Percentiles rank a stretch among this genome's conserved stretches.
Conservation (phyloP, 148 eudicot species). For the Diospyros lotus region DNA sequence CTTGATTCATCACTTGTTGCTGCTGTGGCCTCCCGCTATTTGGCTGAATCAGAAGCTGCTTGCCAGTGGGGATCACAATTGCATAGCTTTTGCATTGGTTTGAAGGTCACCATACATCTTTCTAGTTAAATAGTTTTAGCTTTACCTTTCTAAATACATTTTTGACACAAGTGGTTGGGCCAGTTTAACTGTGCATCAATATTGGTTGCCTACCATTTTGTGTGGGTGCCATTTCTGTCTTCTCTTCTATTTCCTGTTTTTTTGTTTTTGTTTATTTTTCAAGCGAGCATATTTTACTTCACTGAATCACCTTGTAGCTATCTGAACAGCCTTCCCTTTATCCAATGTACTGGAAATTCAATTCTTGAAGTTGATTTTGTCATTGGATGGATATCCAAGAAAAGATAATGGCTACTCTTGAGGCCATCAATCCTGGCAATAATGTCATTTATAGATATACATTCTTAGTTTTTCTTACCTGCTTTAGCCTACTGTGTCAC, state of each 20-base stretch:
- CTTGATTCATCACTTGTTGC: slow-evolving; percentile 96
- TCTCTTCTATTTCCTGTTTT: no score
- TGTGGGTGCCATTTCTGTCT: no score
- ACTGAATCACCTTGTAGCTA: no score
- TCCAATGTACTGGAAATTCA: no score
- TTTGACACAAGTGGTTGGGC: not conserved
- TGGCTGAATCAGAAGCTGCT: slow-evolving; percentile 63
- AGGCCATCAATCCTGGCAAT: not conserved
- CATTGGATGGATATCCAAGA: not conserved
- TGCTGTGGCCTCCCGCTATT: slow-evolving; percentile 81
- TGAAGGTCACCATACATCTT: slow-evolving; percentile 48
- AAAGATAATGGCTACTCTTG: not conserved
- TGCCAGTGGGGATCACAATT: slow-evolving; percentile 87
- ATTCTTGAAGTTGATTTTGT: not conserved
- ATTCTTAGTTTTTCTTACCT: not conserved
- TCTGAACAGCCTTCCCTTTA: no score
- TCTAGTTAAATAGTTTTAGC: not conserved
- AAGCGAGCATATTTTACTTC: no score
- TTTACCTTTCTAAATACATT: not conserved
- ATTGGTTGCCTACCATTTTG: no score
- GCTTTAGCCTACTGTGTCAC: not conserved
- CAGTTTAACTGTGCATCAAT: not conserved
- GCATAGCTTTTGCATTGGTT: slow-evolving; percentile 87
- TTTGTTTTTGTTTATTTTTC: no score
- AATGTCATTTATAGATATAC: not conserved